Evolutionary conservation across 164 flowering plant genomes (phyloP), one percentile per base, ranked within the genome.

Genomic region (Aristolochia contorta): DNA sequence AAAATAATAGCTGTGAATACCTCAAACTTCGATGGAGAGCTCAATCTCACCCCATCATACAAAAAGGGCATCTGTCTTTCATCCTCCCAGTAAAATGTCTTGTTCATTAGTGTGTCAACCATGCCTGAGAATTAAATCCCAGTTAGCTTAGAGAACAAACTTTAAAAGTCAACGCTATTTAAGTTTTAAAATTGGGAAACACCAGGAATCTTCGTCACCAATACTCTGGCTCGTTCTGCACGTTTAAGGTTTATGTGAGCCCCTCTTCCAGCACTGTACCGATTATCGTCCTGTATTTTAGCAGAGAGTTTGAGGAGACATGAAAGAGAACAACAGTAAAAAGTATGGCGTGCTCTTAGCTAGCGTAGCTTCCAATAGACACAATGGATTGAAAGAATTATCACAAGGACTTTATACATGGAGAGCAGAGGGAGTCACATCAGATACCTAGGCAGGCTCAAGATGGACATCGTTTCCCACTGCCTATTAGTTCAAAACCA

Each of bases 141-240:
- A 13, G 63, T 77, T 50, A 75, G 68, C 33, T 19, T 41, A 7
- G 52, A 25, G 7, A 18, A 20, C 7, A 10, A 30, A 25, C 27
- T 27, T 10, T 41, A 18, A 16, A 25, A 16, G 1, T 37, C 43
- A 6, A 10, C 43, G 0, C 43, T 3, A 37, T 3, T 15, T 0
- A 37, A 12, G 14, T n/a, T 16, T 58, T 8, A 13, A 33, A 41
- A 51, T 0, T 24, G 22, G 48, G 18, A 52, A 16, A 61, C 78
- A 91, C 97, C 89, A 74, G 97, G 94, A 72, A 91, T 88, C 79
- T 91, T 91, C 77, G 46, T 84, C 15, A 86, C 76, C 58, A 83
- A 76, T 22, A 88, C 76, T 57, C 96, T 77, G 71, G 96, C 96
- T 69, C 82, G 74, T 66, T 91, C 97, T 23, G 97, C 96, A 61